Base-by-base conservation (phyloP, 169 alveolate genomes). In the Eimeria necatrix region DNA sequence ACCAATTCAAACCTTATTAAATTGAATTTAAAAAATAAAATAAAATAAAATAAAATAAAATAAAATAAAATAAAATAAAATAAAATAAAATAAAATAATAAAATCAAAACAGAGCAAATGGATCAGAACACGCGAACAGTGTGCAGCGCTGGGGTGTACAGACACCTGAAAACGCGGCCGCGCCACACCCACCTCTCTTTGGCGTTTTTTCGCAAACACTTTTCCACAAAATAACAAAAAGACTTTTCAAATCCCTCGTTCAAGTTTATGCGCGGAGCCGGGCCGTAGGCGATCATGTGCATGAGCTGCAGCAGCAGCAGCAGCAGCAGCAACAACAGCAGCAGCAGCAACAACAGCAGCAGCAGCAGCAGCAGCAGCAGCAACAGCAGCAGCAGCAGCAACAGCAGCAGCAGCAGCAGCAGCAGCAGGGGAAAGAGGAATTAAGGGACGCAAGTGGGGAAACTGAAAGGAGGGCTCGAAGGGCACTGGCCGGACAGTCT, bases 191-290 rank as follows among this genome's bases (percentile, higher is more conserved):
- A 90, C 84, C 99, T 94, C 71, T 95, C 92, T 46, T 95, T 92
- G 20, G 98, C 98, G 52, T 97, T 97, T 87, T 97, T 97, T 20
- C 95, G 96, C 10, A 98, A 93, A 61, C 99, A 98, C 41, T 88
- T 51, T 56, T 96, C 96, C 0, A 97, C 97, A 95, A 98, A 98
- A 90, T 93, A 95, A 86, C 97, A 97, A 74, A 97, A 96, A 52
- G 97, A 96, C 20, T 94, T 94, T 88, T 98, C 96, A 96, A 97
- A 97, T 80, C 96, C 97, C 49, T 61, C 93, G 32, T 94, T 94
- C 52, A 96, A 96, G 52, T 95, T 95, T 32, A 96, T 93, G 0
- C 97, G 95, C 22, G 97, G 96, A 48, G 98, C 94, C 61, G 97
- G 94, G 73, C 96, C 96, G 41, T 95, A 95, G 48, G 94, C 96